Conservation (phyloP, 257 asterid species). For the Knoxia roxburghii region DNA sequence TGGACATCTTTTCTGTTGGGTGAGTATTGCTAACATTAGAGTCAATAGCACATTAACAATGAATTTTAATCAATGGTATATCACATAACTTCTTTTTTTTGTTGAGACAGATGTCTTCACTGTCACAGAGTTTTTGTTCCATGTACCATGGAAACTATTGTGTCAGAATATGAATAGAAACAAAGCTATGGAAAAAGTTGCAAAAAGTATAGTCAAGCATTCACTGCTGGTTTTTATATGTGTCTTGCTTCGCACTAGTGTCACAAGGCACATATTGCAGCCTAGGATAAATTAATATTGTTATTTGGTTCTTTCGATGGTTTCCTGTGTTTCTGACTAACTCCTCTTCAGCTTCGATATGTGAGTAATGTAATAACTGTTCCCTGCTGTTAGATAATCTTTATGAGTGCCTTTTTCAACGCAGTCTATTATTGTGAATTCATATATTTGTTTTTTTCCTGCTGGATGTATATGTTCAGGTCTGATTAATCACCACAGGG, state of each 20-base stretch:
- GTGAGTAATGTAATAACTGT: too few species aligned
- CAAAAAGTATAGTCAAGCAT: background rate
- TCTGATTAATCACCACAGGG: background rate
- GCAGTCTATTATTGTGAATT: background rate
- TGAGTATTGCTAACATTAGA: constrained; percentile 40
- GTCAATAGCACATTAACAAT: background rate
- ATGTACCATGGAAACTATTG: background rate
- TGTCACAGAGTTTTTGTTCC: background rate
- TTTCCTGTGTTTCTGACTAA: background rate
- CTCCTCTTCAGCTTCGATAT: background rate
- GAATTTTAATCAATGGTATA: background rate
- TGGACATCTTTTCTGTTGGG: constrained; percentile 99
- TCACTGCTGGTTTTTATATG: background rate
- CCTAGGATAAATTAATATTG: background rate
- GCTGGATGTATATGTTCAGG: background rate
- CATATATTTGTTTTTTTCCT: background rate
- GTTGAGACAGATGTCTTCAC: background rate
- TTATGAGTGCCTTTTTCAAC: background rate
- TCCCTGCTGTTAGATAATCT: background rate
- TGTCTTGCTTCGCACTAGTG: background rate
- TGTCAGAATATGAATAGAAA: background rate
- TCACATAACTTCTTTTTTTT: background rate
- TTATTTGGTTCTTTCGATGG: background rate
- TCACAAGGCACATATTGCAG: constrained; percentile 1
- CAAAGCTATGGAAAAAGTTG: background rate